phyloP scores from a whole-genome alignment of 805 yeast species.

The Peterozyma toletana region DNA sequence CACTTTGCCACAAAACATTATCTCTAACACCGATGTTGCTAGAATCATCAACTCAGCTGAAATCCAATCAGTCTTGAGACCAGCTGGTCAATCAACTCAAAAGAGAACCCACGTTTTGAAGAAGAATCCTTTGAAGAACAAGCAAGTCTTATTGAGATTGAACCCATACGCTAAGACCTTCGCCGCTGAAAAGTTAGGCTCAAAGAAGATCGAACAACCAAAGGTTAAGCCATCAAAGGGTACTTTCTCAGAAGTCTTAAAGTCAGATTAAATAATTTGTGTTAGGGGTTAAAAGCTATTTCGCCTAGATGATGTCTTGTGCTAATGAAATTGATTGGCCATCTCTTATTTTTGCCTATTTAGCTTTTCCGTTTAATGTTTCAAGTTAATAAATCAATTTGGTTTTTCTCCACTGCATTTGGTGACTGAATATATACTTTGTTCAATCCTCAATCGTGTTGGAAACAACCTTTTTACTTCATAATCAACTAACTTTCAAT shows the following conservation, averaged over 20 bases:
- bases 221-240: conserved; percentile 65
- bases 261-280: conserved; percentile 39
- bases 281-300: no score
- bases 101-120: conserved; percentile 93
- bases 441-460: no score
- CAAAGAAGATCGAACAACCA: conserved; percentile 63
- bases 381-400: no score
- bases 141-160: conserved; percentile 94
- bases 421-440: no score
- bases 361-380: no score
- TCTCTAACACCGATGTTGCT: conserved; percentile 92
- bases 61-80: conserved; percentile 94
- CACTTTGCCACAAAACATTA: conserved; percentile 90
- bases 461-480: no score
- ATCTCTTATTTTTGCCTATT: no score
- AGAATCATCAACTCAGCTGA: conserved; percentile 98
- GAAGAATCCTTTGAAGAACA: conserved; percentile 99
- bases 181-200: conserved; percentile 85
- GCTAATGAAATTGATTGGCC: no score
- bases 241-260: conserved; percentile 61
- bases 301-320: no score
- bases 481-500: no score
- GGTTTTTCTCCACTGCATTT: no score
- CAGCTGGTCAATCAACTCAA: conserved; percentile 90
- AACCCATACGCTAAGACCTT: conserved; percentile 99